Percentiles rank a stretch among this genome's conserved stretches.
Conservation (phyloP, 106 monocot species). For the Dendrobium chrysotoxum region DNA sequence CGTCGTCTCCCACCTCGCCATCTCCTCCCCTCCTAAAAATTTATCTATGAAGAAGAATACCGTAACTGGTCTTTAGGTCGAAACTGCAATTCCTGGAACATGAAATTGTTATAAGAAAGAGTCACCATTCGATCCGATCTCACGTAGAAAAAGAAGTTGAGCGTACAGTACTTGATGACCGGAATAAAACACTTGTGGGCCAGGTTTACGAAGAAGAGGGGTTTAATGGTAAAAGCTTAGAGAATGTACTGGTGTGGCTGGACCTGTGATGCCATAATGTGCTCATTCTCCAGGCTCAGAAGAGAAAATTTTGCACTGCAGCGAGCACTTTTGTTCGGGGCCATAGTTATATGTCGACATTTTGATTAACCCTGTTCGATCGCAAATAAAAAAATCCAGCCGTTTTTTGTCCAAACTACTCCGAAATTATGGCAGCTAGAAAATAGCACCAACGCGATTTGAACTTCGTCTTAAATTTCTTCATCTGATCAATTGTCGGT, state of each 20-base stretch:
- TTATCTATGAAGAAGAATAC: background rate
- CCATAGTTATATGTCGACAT: background rate
- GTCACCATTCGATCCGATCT: too few relatives aligned
- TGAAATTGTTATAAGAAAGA: background rate
- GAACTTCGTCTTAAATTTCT: too few relatives aligned
- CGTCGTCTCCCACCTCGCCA: background rate
- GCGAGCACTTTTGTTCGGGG: background rate
- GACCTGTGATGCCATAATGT: background rate
- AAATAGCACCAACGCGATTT: too few relatives aligned
- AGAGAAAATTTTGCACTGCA: background rate
- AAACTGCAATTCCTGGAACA: background rate
- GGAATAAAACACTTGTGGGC: background rate
- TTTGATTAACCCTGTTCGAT: background rate
- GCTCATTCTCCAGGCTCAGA: background rate
- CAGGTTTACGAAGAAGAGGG: background rate
- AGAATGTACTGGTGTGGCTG: background rate
- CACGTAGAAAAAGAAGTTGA: too few relatives aligned
- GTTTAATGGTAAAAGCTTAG: background rate
- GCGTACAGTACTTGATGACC: too few relatives aligned
- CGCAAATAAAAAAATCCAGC: too few relatives aligned
- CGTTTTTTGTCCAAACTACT: too few relatives aligned
- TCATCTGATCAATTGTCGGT: too few relatives aligned
- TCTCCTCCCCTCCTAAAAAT: background rate
- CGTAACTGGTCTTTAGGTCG: background rate
- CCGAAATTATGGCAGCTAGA: too few relatives aligned